Conservation (phyloP, 2,329 filamentous ascomycete genomes). For the Monilinia fructigena region DNA sequence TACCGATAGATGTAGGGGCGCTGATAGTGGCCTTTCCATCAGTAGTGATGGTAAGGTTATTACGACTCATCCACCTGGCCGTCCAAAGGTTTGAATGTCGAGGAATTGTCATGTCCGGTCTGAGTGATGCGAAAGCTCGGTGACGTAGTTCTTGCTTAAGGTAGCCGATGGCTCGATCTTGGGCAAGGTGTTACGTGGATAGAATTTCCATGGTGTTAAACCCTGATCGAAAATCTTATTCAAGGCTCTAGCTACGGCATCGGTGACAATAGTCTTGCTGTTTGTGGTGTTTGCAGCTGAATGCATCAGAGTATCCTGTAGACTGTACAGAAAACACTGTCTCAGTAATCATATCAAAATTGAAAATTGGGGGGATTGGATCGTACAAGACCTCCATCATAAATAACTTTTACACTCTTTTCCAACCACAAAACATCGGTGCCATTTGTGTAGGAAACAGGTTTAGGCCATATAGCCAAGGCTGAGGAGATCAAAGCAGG, state of each 20-base stretch:
- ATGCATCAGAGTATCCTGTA: constrained; percentile 24
- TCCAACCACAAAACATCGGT: constrained; percentile 54
- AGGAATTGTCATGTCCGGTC: constrained; percentile 51
- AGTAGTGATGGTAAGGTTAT: constrained; percentile 60
- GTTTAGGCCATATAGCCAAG: constrained; percentile 58
- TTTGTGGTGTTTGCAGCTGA: constrained; percentile 23
- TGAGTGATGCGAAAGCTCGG: constrained; percentile 61
- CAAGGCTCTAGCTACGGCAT: constrained; percentile 58
- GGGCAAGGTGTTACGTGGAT: constrained; percentile 56
- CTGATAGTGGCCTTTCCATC: constrained; percentile 61
- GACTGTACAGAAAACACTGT: constrained; percentile 27
- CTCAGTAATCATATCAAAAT: constrained; percentile 33
- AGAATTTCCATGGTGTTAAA: constrained; percentile 77
- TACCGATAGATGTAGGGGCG: constrained; percentile 65
- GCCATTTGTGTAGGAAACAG: constrained; percentile 52
- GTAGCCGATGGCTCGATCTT: constrained; percentile 60
- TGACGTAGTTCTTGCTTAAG: constrained; percentile 51
- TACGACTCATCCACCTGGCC: constrained; percentile 76
- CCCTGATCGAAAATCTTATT: constrained; percentile 64
- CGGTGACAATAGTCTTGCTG: constrained; percentile 55
- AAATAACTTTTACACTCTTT: constrained; percentile 53
- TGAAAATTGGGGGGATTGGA: constrained; percentile 41
- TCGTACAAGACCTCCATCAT: constrained; percentile 58
- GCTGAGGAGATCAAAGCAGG: constrained; percentile 29
- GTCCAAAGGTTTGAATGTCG: constrained; percentile 58